Base-by-base conservation (phyloP, 768 basidiomycete species). In the Mycena epipterygia region DNA sequence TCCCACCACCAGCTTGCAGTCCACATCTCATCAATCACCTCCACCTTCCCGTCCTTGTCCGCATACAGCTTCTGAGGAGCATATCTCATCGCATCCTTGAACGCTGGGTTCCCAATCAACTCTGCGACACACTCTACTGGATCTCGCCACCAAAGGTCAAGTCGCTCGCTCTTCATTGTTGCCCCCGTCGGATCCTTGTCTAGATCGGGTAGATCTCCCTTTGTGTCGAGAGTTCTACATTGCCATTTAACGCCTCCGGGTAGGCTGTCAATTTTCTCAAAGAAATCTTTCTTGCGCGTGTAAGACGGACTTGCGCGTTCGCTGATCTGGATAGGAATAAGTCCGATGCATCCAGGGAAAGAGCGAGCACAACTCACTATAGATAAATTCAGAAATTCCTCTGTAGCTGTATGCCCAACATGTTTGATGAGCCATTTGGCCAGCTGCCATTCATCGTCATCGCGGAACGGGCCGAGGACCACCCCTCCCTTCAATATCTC, bases 1-100 rank as follows among this genome's bases (percentile, higher is more conserved):
- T 76, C 58, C 74, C 73, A 75, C 79, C 79, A 81, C 77, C 78
- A 79, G 19, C 78, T 69, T 0, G 32, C 73, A 0, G 77, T 76
- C 68, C 74, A 75, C 77, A 78, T 77, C 60, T 80, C 76, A 49
- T 76, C 67, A 49, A 72, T 74, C 6, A 68, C 23, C 30, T 68
- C 68, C 0, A 55, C 63, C 9, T 52, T 37, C 6, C 39, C 46
- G 2, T n/a, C 19, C 23, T 42, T 44, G 30, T 70, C 61, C 13
- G 33, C 32, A 53, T 67, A 79, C n/a, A 77, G 52, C 13, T 61
- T 25, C 48, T 77, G 65, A 0, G 79, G 79, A 2, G 59, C 72
- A 58, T 80, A 82, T 0, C 53, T 27, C 51, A 82, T 55, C 13
- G 56, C 6, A 2, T 78, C 72, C 0, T 46, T 16, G 51, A 83